phyloP scores from a whole-genome alignment of 306 rosid genomes.

The Cucurbita argyrosperma region DNA sequence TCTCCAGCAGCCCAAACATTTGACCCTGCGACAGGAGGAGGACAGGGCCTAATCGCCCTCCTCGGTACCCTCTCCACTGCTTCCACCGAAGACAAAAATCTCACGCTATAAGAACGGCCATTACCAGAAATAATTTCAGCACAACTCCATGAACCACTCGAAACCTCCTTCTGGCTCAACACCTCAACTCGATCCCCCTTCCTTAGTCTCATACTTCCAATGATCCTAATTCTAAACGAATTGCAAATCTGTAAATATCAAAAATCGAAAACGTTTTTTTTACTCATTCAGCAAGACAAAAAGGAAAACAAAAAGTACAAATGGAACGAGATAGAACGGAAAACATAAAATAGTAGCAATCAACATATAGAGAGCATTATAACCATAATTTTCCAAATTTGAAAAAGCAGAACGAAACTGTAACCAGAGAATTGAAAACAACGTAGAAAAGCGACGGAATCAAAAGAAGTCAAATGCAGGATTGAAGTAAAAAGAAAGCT shows the following conservation, averaged over 20 bases:
- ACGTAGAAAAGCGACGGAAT: background rate
- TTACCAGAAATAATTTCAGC: conserved; percentile 50
- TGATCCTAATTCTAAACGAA: background rate
- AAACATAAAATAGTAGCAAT: background rate
- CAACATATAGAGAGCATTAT: background rate
- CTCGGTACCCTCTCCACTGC: conserved; percentile 37
- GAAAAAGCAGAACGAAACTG: background rate
- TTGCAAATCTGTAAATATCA: background rate
- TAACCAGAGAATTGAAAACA: background rate
- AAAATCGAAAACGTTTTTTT: background rate
- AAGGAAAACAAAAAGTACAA: too few relatives aligned
- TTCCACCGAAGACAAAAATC: conserved; percentile 19
- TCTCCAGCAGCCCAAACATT: conserved; percentile 40
- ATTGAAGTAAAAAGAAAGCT: background rate
- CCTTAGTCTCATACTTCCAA: conserved; percentile 36
- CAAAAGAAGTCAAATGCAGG: background rate
- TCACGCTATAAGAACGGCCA: conserved; percentile 45
- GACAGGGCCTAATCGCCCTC: conserved; percentile 58
- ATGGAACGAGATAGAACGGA: background rate
- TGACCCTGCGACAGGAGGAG: conserved; percentile 21
- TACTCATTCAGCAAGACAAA: background rate
- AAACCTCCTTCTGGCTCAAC: conserved; percentile 25
- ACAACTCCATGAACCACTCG: conserved; percentile 47
- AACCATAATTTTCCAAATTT: background rate
- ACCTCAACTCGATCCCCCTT: conserved; percentile 68